phyloP scores from a whole-genome alignment of 495 filamentous ascomycete genomes.

The Podospora australis region DNA sequence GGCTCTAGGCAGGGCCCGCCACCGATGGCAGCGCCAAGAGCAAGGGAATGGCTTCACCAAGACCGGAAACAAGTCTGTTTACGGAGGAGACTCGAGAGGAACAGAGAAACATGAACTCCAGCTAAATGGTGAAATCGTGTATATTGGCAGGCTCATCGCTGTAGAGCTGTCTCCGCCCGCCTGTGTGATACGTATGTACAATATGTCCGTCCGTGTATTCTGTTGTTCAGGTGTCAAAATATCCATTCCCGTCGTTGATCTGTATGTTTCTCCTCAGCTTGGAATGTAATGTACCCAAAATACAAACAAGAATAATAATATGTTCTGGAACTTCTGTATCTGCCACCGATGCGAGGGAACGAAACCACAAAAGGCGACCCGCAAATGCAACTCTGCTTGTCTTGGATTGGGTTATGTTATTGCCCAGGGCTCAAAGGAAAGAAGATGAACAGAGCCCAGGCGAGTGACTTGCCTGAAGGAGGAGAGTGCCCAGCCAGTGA shows the following conservation, averaged over 20 bases:
- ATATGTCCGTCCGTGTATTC: too few species aligned
- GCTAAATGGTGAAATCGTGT: constrained; percentile 9
- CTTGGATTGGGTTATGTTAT: constrained; percentile 4
- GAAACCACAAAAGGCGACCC: constrained; percentile 6
- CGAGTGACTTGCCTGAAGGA: constrained; percentile 9
- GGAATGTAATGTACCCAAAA: too few species aligned
- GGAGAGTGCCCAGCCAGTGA: constrained; percentile 2
- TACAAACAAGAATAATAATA: too few species aligned
- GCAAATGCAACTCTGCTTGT: constrained; percentile 14
- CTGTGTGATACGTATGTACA: too few species aligned
- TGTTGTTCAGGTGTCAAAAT: too few species aligned
- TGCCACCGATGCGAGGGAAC: not conserved
- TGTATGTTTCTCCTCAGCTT: too few species aligned
- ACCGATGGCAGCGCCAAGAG: constrained; percentile 17
- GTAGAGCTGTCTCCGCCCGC: too few species aligned
- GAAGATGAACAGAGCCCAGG: constrained; percentile 1
- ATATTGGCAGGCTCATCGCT: too few species aligned
- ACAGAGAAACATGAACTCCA: not conserved
- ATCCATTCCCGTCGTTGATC: too few species aligned
- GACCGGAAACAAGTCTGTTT: constrained; percentile 17
- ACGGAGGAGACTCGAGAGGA: not conserved
- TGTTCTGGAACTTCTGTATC: constrained; percentile 15
- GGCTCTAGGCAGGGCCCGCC: constrained; percentile 11
- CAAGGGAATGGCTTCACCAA: constrained; percentile 18
- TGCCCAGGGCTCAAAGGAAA: not conserved